These are phyloP conservation scores for Auriscalpium microsporum DNA, from an alignment of 768 basidiomycete genomes.

Conservation along the genomic window DNA sequence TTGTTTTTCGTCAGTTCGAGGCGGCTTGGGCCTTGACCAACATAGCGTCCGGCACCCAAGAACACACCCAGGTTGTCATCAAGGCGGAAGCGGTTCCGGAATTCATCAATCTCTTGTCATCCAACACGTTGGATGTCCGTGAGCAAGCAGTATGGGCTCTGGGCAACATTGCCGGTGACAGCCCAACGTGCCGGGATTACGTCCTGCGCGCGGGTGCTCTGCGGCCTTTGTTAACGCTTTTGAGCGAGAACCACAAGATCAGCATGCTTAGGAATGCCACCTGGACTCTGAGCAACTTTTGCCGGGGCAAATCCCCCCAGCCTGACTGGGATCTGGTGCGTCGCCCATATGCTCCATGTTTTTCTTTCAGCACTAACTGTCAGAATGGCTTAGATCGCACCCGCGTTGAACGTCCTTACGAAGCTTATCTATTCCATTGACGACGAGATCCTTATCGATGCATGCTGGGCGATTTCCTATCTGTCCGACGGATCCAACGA, in stretches of 20 bases:
- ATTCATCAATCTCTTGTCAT: constrained; percentile 94
- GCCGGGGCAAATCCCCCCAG: constrained; percentile 95
- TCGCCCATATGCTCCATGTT: constrained; percentile 10
- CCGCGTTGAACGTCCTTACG: constrained; percentile 91
- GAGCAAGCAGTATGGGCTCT: constrained; percentile 99
- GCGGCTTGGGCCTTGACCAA: constrained; percentile 98
- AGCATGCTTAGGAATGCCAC: constrained; percentile 99
- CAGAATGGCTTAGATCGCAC: constrained; percentile 65
- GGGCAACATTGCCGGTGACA: constrained; percentile 98
- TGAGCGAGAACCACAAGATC: constrained; percentile 96
- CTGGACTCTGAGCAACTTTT: constrained; percentile 99
- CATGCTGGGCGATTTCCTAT: constrained; percentile 99
- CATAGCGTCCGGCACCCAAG: constrained; percentile 96
- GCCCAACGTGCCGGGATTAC: constrained; percentile 94
- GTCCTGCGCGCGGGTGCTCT: constrained; percentile 91
- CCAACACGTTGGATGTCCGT: constrained; percentile 91
- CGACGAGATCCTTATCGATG: constrained; percentile 98
- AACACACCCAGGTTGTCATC: constrained; percentile 98
- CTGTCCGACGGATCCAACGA: constrained; percentile 98
- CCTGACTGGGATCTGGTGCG: constrained; percentile 95
- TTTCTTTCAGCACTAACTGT: background rate
- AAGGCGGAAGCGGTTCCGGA: constrained; percentile 89
- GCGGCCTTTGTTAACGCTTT: constrained; percentile 77
- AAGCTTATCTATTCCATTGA: constrained; percentile 98
- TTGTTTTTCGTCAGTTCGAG: constrained; percentile 57